phyloP scores from a whole-genome alignment of 1,139 yeast genomes.

The Saccharomyces uvarum region DNA sequence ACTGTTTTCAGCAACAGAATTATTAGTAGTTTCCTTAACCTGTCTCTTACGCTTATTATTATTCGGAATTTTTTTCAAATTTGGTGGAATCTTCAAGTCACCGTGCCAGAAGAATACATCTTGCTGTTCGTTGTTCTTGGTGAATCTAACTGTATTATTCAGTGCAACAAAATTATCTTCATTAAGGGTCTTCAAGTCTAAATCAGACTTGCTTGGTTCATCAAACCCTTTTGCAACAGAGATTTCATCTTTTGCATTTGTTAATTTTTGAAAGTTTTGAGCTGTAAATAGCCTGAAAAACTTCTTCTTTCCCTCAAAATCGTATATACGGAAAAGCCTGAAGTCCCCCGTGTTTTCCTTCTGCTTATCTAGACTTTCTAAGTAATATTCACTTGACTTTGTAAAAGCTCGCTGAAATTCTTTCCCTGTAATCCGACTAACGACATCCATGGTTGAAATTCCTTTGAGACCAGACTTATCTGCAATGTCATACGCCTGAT shows the following conservation, averaged over 20 bases:
- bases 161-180: constrained; percentile 19
- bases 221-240: constrained; percentile 2
- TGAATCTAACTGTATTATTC: constrained; percentile 27
- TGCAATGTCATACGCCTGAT: constrained; percentile 51
- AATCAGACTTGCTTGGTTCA: constrained; percentile 6
- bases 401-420: constrained; percentile 45
- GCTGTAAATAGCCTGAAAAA: constrained; percentile 61
- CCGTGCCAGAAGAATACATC: constrained; percentile 32
- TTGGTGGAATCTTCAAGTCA: constrained; percentile 18
- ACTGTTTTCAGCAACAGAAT: neutral
- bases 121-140: constrained; percentile 12
- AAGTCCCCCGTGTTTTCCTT: constrained; percentile 33
- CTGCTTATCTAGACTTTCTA: constrained; percentile 34
- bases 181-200: constrained; percentile 14
- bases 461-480: constrained; percentile 40
- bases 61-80: constrained; percentile 11
- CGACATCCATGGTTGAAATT: constrained; percentile 49
- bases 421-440: constrained; percentile 45
- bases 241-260: constrained; percentile 9
- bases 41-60: constrained; percentile 22
- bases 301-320: constrained; percentile 65
- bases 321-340: constrained; percentile 53
- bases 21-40: neutral
- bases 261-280: constrained; percentile 33
- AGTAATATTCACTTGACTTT: constrained; percentile 42